Evolutionary conservation across 2,329 filamentous ascomycete species (phyloP).

Genomic region (Cadophora sp.): DNA sequence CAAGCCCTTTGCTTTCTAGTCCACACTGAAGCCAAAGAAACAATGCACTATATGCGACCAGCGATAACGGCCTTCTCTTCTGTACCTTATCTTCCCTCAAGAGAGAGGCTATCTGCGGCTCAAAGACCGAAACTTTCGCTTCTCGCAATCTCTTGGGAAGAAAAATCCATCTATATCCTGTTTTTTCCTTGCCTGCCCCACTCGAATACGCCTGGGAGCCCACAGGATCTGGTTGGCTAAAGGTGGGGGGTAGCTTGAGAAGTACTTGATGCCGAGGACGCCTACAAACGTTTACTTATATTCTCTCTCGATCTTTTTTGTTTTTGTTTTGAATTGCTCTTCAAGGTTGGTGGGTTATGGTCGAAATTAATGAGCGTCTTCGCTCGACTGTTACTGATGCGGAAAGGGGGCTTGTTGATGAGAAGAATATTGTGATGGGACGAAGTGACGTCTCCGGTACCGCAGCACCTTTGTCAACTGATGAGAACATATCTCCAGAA

Average conservation of each 20-base stretch:
- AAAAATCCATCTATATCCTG: neutral
- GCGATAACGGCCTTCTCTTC: neutral
- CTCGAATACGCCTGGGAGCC: neutral
- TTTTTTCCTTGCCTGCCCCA: conserved; percentile 10
- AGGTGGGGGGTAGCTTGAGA: conserved; percentile 9
- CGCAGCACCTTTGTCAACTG: conserved; percentile 6
- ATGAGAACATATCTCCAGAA: neutral
- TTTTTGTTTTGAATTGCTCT: neutral
- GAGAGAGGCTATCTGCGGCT: conserved; percentile 1
- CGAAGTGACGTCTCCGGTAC: conserved; percentile 9
- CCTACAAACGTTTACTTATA: neutral
- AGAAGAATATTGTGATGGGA: neutral
- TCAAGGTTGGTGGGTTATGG: conserved; percentile 8
- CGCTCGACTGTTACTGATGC: conserved; percentile 14
- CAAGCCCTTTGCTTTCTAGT: neutral
- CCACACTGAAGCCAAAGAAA: neutral
- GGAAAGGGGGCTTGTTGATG: conserved; percentile 22
- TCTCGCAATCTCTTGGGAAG: neutral
- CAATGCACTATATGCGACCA: neutral
- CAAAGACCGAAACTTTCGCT: neutral
- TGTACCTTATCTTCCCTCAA: neutral
- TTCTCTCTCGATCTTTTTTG: neutral
- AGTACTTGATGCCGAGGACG: neutral
- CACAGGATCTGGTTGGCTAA: conserved; percentile 9
- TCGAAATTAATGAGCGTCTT: neutral